Base-by-base conservation (phyloP, 768 basidiomycete genomes). In the Psilocybe tampanensis region DNA sequence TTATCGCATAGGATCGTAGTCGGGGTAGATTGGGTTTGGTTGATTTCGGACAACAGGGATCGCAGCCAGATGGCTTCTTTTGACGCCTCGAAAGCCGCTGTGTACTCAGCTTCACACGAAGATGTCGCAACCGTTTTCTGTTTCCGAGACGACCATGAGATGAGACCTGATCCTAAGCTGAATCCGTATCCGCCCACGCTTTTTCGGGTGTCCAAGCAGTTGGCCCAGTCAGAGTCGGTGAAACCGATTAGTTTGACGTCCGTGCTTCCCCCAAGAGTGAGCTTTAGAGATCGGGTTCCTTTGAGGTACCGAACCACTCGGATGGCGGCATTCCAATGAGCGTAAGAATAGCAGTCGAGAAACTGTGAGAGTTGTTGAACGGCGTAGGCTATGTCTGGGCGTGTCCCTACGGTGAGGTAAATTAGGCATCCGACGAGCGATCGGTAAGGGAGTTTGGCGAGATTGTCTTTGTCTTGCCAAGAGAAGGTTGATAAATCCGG, bases 1-100 rank as follows among this genome's bases (percentile, higher is more conserved):
- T 80, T 81, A 62, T 82, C 72, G 43, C 64, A 64, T 23, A 44
- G 60, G 36, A 66, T 66, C 0, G 56, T 55, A 41, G 55, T 58
- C 3, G 59, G 26, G 12, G 9, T n/a, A 1, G 33, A 7, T 9
- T 44, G 49, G 1, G 34, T 12, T 2, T 64, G 26, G 36, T 56
- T 49, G 11, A 66, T 39, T 32, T 60, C 56, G 0, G 39, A 32
- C 2, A 66, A 41, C 9, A 68, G 49, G 0, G 51, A 44, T 1
- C 53, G 56, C 15, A 62, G 59, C 65, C 65, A 68, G 12, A 65
- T 23, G 8, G 41, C 62, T 54, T 68, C 56, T 22, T 66, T 61
- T 63, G 43, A 50, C 42, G 73, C 66, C 24, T 76, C n/a, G n/a
- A n/a, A n/a, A n/a, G n/a, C n/a, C n/a, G n/a, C n/a, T n/a, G n/a